A percentile compares a stretch with the other conserved stretches of the same genome.
phyloP scores from a whole-genome alignment of 345 rosid genomes.

The Reutealis trisperma region DNA sequence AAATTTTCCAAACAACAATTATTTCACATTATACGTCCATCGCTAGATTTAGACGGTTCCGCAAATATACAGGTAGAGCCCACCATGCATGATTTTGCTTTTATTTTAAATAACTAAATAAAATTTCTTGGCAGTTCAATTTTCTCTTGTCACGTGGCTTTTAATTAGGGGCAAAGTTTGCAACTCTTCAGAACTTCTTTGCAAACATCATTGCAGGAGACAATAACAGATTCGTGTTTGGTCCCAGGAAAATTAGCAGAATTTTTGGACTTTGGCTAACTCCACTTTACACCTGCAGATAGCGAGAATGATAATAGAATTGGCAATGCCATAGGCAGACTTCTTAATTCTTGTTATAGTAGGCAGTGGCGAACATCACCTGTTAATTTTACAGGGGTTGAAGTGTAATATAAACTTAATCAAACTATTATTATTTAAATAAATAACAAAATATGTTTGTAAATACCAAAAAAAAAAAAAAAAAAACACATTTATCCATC shows the following conservation, averaged over 20 bases:
- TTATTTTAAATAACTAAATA: background rate
- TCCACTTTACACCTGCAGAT: background rate
- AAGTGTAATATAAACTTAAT: too few relatives aligned
- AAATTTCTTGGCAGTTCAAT: background rate
- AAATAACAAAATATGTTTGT: too few relatives aligned
- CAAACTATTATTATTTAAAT: too few relatives aligned
- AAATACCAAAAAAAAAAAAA: too few relatives aligned
- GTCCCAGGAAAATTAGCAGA: background rate
- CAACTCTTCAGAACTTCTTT: background rate
- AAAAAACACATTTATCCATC: too few relatives aligned
- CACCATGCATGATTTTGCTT: background rate
- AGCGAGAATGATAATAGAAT: background rate
- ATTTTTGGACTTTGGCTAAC: background rate
- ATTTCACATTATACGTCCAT: background rate
- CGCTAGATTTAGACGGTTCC: background rate
- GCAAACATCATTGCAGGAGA: too few relatives aligned
- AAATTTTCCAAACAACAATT: conserved; percentile 13
- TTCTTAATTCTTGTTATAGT: background rate
- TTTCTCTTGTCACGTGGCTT: too few relatives aligned
- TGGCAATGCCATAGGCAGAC: background rate
- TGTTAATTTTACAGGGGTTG: too few relatives aligned
- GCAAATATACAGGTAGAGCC: background rate
- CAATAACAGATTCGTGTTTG: background rate
- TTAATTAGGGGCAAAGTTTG: too few relatives aligned
- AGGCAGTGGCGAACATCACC: too few relatives aligned